Evolutionary conservation across 2,329 filamentous ascomycete species (phyloP).

Genomic region (Tolypocladium guangdongense): DNA sequence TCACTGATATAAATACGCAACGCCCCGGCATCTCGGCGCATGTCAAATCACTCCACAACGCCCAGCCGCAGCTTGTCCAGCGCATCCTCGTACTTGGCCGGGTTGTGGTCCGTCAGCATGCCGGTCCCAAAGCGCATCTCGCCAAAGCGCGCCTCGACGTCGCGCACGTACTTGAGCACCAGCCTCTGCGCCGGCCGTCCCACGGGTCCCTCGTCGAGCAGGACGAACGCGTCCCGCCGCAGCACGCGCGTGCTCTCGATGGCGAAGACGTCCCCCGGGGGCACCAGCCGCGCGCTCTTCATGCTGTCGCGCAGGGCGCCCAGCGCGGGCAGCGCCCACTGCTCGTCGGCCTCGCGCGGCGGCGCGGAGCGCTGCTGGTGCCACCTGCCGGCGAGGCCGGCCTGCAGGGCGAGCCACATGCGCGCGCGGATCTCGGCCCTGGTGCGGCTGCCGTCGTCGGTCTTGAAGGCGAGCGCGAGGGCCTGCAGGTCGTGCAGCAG

Average conservation of each 20-base stretch:
- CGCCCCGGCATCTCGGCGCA: background rate
- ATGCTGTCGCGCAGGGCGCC: constrained; percentile 56
- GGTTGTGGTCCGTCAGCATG: constrained; percentile 68
- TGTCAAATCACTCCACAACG: constrained; percentile 21
- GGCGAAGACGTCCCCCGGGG: constrained; percentile 66
- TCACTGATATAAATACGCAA: background rate
- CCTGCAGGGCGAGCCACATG: constrained; percentile 54
- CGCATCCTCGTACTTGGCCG: constrained; percentile 61
- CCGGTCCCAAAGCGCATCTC: constrained; percentile 62
- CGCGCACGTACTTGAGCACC: constrained; percentile 57
- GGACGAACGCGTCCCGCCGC: constrained; percentile 52
- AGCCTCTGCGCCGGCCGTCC: constrained; percentile 57
- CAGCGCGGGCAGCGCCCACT: constrained; percentile 59
- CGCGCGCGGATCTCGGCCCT: constrained; percentile 56
- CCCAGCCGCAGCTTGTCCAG: constrained; percentile 48
- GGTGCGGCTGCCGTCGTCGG: constrained; percentile 47
- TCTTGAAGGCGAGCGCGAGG: constrained; percentile 61
- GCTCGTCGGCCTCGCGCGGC: constrained; percentile 43
- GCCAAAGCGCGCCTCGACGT: constrained; percentile 59
- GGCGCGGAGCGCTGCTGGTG: constrained; percentile 1
- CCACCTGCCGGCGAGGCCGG: constrained; percentile 51
- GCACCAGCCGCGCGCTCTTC: constrained; percentile 58
- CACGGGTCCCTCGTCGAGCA: constrained; percentile 34
- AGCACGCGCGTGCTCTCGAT: constrained; percentile 59
- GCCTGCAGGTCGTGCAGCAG: constrained; percentile 66